Conservation (phyloP, 106 monocot species). For the Dendrobium chrysotoxum region DNA sequence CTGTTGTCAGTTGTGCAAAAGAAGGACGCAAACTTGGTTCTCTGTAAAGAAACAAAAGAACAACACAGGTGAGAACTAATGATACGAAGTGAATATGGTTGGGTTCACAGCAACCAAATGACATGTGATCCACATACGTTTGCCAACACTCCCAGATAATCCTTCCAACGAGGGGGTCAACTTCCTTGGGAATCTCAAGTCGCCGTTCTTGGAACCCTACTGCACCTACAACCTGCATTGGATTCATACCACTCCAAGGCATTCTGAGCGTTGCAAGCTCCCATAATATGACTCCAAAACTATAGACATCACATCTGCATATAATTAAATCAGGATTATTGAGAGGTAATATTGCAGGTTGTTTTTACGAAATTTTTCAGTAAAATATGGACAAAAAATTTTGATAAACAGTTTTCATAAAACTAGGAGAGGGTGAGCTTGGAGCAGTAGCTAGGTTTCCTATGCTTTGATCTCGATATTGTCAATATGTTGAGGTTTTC, state of each 20-base stretch:
- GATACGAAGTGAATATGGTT: background rate
- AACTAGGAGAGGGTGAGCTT: background rate
- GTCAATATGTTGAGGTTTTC: too few relatives aligned
- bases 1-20: constrained; percentile 65
- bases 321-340: background rate
- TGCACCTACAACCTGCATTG: constrained; percentile 98
- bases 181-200: constrained; percentile 88
- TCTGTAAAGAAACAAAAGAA: constrained; percentile 26
- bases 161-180: constrained; percentile 77
- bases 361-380: background rate
- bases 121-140: constrained; percentile 34
- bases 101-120: background rate
- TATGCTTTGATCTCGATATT: too few relatives aligned
- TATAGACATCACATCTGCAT: constrained; percentile 94
- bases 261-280: constrained; percentile 87
- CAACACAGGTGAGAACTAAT: background rate
- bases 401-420: background rate
- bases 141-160: constrained; percentile 95
- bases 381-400: background rate
- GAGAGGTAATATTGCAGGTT: background rate
- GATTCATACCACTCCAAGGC: constrained; percentile 99
- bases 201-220: constrained; percentile 89
- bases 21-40: constrained; percentile 89
- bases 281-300: constrained; percentile 97
- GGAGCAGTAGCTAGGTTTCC: background rate